Evolutionary conservation across 1,284 basidiomycete genomes (phyloP), one percentile per base, ranked within the genome.

Genomic region (Inonotus obliquus): DNA sequence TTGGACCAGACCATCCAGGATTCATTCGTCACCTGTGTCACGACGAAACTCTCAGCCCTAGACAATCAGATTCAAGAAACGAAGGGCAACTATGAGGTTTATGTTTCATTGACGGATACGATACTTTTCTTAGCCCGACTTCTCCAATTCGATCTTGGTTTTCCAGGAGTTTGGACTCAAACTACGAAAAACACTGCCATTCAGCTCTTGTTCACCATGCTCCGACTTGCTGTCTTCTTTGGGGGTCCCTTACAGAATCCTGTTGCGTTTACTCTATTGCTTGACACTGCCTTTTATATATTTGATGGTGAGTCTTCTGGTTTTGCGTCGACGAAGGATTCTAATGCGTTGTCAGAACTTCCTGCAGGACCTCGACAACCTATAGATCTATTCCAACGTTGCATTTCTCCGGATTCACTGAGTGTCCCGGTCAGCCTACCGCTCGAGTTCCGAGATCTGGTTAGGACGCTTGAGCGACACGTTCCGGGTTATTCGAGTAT

Each of bases 271-370:
- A 79, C 85, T 0, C 71, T 91, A 29, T 73, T 91, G 27, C 73
- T 90, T 13, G 90, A 92, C 73, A 92, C 89, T 1, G 74, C 89
- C 0, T 84, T 83, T 67, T 89, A 86, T 69, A 72, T 89, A 7
- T 76, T 88, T 44, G 89, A 92, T 68, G 91, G 90, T 89, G 68
- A 66, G 79, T 67, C 14, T 56, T 44, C 11, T n/a, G 10, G 27
- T 11, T 39, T 13, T 32, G 27, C 17, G 1, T 11, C 27, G 9
- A 13, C 23, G 21, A 11, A 27, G n/a, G 13, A 19, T 45, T 13
- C n/a, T 39, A 35, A 47, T 38, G 44, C 53, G 9, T 53, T n/a
- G 3, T 17, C 67, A 91, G 90, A 90, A 69, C 78, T 87, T 51
- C 82, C 86, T 2, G 69, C 72, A 7, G 85, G 89, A 64, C 69